phyloP scores from a whole-genome alignment of 768 basidiomycete species.

The Suillus luteus region DNA sequence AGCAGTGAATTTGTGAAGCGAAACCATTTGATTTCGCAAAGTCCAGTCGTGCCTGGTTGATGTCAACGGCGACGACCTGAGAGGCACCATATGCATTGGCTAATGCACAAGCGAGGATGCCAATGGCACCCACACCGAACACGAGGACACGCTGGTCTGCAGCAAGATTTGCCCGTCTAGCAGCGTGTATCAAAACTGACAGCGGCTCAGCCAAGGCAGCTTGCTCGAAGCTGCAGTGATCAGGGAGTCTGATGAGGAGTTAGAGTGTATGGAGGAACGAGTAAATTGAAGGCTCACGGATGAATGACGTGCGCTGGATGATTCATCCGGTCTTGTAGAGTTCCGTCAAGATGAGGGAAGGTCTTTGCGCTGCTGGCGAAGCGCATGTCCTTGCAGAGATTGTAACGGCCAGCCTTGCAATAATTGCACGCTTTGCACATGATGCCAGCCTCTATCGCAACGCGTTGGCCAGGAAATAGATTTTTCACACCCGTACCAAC shows the following conservation, averaged over 20 bases:
- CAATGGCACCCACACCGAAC: constrained; percentile 92
- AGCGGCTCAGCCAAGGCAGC: constrained; percentile 94
- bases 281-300: constrained; percentile 58
- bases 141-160: constrained; percentile 77
- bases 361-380: constrained; percentile 91
- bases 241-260: constrained; percentile 60
- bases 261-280: constrained; percentile 12
- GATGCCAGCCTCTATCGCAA: constrained; percentile 93
- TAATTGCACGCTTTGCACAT: constrained; percentile 77
- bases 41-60: constrained; percentile 77
- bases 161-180: constrained; percentile 44
- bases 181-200: constrained; percentile 79
- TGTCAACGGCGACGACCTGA: constrained; percentile 79
- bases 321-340: constrained; percentile 84
- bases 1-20: constrained; percentile 68
- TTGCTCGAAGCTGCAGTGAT: constrained; percentile 71
- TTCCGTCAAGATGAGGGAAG: constrained; percentile 92
- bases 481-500: constrained; percentile 69
- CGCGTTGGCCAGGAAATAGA: constrained; percentile 77
- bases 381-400: constrained; percentile 87
- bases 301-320: constrained; percentile 86
- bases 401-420: constrained; percentile 81
- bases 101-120: constrained; percentile 84
- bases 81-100: constrained; percentile 72
- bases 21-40: constrained; percentile 80